These are phyloP conservation scores for Rhodamnia rubescens DNA, from an alignment of 345 rosid genomes.

Conservation along the genomic window DNA sequence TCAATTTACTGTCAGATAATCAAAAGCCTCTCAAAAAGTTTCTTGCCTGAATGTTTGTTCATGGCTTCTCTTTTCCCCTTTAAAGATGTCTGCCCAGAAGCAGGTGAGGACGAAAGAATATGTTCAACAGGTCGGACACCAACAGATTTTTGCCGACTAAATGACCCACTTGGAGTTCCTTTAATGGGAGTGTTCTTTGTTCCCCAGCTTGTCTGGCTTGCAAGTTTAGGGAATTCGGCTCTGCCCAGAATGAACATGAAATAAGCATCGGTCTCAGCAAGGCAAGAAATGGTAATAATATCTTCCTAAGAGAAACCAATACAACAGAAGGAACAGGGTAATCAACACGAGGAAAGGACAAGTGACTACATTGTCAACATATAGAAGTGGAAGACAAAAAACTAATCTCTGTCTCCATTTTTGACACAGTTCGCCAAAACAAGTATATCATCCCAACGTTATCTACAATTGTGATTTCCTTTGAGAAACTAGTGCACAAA, in stretches of 20 bases:
- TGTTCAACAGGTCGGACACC: slow-evolving; percentile 36
- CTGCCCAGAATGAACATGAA: slow-evolving; percentile 17
- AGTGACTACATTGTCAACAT: neutral
- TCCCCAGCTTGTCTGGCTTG: slow-evolving; percentile 64
- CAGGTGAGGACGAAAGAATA: slow-evolving; percentile 40
- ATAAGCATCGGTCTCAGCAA: neutral
- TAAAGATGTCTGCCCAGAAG: slow-evolving; percentile 28
- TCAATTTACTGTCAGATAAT: neutral
- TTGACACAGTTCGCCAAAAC: neutral
- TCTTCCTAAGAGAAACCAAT: neutral
- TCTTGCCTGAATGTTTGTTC: slow-evolving; percentile 61
- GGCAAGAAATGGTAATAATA: neutral
- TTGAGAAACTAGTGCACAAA: neutral
- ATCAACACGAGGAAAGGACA: neutral
- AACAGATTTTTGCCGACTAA: slow-evolving; percentile 60
- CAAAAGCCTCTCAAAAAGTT: neutral
- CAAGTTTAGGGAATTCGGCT: slow-evolving; percentile 50
- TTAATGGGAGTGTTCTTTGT: slow-evolving; percentile 52
- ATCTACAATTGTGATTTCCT: neutral
- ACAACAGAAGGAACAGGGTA: neutral
- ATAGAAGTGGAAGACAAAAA: neutral
- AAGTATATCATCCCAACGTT: neutral
- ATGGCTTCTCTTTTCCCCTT: slow-evolving; percentile 49
- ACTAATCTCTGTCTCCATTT: neutral
- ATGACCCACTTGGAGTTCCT: slow-evolving; percentile 33